Percentiles rank a stretch among this genome's conserved stretches.
Evolutionary conservation across 495 filamentous ascomycete species (phyloP).

Genomic region (Penicillium ucsense): DNA sequence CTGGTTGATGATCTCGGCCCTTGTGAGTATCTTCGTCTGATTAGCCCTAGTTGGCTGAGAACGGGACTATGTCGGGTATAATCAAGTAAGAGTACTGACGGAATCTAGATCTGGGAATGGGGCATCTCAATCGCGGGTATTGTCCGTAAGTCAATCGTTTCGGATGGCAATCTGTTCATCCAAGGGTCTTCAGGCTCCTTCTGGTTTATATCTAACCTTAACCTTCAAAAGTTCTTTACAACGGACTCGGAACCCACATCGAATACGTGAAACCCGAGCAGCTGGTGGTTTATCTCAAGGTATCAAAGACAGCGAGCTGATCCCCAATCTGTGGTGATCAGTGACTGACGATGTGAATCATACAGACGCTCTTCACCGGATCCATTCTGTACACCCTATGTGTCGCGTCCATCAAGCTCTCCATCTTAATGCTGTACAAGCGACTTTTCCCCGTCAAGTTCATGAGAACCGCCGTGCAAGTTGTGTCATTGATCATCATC

Average conservation of each 20-base stretch:
- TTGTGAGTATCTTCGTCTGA: constrained; percentile 1
- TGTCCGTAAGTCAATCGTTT: constrained; percentile 7
- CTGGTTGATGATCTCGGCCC: constrained; percentile 11
- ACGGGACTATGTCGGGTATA: no score
- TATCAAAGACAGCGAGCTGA: not conserved
- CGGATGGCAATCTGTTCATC: no score
- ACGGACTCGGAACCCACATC: constrained; percentile 16
- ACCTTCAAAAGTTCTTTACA: constrained; percentile 11
- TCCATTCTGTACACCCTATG: constrained; percentile 16
- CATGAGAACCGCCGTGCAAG: constrained; percentile 13
- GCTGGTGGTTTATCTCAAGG: constrained; percentile 12
- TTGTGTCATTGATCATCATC: constrained; percentile 6
- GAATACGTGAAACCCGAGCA: constrained; percentile 10
- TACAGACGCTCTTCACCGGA: constrained; percentile 14
- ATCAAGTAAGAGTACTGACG: no score
- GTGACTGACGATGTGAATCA: not conserved
- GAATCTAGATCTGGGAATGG: constrained; percentile 9
- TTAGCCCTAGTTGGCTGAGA: no score
- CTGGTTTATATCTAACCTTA: not conserved
- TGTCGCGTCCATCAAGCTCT: constrained; percentile 24
- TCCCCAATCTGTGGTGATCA: not conserved
- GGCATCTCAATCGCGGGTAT: constrained; percentile 15
- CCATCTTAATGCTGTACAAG: constrained; percentile 26
- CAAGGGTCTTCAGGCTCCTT: no score
- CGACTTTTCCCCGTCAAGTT: constrained; percentile 20